These are phyloP conservation scores for Caryopteris hybrid DNA, from an alignment of 305 asterid genomes.

Conservation along the genomic window DNA sequence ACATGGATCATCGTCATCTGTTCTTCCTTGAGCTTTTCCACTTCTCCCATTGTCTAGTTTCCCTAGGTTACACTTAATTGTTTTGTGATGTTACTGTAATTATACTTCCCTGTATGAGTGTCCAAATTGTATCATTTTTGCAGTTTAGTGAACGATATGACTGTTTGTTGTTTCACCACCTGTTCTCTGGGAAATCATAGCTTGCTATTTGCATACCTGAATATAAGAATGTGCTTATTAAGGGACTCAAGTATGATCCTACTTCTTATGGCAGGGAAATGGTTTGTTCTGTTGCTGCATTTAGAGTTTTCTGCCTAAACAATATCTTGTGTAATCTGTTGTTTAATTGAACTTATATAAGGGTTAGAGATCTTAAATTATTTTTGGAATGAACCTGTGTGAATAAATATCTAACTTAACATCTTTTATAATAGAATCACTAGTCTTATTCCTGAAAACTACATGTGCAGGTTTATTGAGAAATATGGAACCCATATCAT, in stretches of 20 bases:
- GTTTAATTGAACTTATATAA: too few species aligned
- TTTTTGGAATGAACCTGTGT: conserved; percentile 4
- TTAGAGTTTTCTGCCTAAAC: neutral
- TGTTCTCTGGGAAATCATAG: neutral
- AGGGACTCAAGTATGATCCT: neutral
- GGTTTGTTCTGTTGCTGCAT: neutral
- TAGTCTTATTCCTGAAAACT: neutral
- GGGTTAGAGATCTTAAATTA: neutral
- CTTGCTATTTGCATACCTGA: neutral
- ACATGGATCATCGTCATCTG: neutral
- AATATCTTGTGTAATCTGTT: too few species aligned
- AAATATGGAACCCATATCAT: conserved; percentile 74
- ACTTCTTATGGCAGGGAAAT: conserved; percentile 1
- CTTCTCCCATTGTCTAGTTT: neutral
- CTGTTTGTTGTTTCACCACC: neutral
- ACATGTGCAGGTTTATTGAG: conserved; percentile 62
- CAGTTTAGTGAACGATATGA: neutral
- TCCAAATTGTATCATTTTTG: too few species aligned
- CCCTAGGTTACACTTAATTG: neutral
- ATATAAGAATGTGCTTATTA: neutral
- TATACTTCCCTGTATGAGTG: too few species aligned
- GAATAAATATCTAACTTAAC: too few species aligned
- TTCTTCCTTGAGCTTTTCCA: neutral
- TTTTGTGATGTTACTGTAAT: neutral
- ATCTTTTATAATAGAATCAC: conserved; percentile 10